These are phyloP conservation scores for Curvularia lunata DNA, from an alignment of 2,329 filamentous ascomycete genomes.

Conservation along the genomic window DNA sequence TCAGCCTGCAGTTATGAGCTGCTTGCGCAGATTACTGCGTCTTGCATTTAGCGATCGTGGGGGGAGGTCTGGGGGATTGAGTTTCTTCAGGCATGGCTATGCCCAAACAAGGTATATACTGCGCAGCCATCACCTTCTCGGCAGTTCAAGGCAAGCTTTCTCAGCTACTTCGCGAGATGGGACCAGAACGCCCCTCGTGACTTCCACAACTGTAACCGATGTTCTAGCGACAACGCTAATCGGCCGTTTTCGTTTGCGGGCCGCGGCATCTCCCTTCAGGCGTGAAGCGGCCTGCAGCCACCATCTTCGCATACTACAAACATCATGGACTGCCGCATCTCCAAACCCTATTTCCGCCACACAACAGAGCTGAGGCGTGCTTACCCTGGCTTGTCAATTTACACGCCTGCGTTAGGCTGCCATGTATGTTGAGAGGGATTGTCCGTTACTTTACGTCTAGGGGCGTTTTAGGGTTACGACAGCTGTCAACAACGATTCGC, in stretches of 20 bases:
- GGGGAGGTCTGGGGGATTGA: background rate
- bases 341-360: slow-evolving; percentile 10
- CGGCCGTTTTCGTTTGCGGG: slow-evolving; percentile 5
- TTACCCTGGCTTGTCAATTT: slow-evolving; percentile 11
- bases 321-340: slow-evolving; percentile 1
- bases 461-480: slow-evolving; percentile 6
- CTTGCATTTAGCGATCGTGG: slow-evolving; percentile 4
- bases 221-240: slow-evolving; percentile 2
- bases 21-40: background rate
- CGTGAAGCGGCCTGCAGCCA: slow-evolving; percentile 11
- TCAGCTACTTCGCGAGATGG: background rate
- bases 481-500: slow-evolving; percentile 7
- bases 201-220: background rate
- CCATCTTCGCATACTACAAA: slow-evolving; percentile 4
- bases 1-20: slow-evolving; percentile 5
- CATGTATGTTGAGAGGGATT: background rate
- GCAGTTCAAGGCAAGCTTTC: background rate
- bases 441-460: background rate
- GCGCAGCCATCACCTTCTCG: slow-evolving; percentile 6
- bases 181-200: background rate
- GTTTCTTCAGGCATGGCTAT: slow-evolving; percentile 1
- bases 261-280: slow-evolving; percentile 1
- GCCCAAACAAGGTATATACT: background rate
- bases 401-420: slow-evolving; percentile 3
- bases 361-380: slow-evolving; percentile 6